Conservation (phyloP, 257 asterid genomes). For the Agastache rugosa region DNA sequence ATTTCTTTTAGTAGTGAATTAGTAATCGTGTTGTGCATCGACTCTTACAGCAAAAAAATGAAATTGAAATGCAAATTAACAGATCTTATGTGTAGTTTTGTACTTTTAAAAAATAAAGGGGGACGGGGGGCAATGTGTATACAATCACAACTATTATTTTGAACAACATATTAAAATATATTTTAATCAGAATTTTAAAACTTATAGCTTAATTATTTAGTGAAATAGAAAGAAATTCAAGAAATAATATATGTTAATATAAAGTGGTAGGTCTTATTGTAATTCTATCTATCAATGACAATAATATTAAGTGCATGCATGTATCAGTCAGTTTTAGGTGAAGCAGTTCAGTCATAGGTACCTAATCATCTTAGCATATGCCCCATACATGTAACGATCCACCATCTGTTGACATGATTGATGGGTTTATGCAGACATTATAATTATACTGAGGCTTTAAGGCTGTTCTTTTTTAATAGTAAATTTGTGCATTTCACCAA, state of each 20-base stretch:
- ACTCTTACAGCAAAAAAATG: neutral
- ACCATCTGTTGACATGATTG: neutral
- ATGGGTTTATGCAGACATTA: neutral
- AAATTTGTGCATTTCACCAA: neutral
- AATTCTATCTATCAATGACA: slow-evolving; percentile 15
- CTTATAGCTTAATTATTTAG: slow-evolving; percentile 3
- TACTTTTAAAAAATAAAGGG: neutral
- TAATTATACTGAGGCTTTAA: neutral
- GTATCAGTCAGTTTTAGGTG: neutral
- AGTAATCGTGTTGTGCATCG: neutral
- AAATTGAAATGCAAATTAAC: neutral
- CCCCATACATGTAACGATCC: neutral
- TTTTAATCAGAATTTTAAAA: neutral
- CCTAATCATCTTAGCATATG: neutral
- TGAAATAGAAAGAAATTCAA: slow-evolving; percentile 5
- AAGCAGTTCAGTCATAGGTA: neutral
- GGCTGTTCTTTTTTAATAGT: neutral
- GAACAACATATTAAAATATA: neutral
- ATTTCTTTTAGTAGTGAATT: neutral
- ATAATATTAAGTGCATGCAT: slow-evolving; percentile 11
- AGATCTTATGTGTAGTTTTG: neutral
- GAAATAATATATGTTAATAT: neutral
- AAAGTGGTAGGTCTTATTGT: neutral
- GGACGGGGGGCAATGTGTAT: too few species aligned
- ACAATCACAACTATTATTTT: too few species aligned